phyloP scores from a whole-genome alignment of 2,329 filamentous ascomycete species.

The Aplosporella prunicola region DNA sequence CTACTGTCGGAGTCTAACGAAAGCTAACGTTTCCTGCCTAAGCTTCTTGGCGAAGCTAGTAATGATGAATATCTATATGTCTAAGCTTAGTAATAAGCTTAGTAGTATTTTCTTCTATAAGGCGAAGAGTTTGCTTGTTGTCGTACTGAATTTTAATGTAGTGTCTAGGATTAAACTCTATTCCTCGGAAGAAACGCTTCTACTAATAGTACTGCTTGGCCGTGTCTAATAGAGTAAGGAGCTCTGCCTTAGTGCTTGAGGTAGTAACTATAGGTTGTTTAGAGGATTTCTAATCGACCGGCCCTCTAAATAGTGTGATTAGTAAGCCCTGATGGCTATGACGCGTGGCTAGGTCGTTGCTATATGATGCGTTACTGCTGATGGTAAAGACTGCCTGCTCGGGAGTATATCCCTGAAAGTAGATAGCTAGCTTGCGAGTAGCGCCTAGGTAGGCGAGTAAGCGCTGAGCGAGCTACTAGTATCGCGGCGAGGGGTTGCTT shows the following conservation, averaged over 20 bases:
- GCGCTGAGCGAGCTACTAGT: conserved; percentile 14
- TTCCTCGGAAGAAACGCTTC: conserved; percentile 12
- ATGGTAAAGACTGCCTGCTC: conserved; percentile 9
- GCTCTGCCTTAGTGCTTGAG: conserved; percentile 17
- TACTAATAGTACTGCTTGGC: conserved; percentile 11
- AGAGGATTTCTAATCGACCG: conserved; percentile 15
- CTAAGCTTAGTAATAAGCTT: too few relatives aligned
- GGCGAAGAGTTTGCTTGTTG: too few relatives aligned
- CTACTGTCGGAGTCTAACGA: too few relatives aligned
- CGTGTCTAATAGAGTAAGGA: conserved; percentile 11
- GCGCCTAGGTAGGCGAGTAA: conserved; percentile 10
- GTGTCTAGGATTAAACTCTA: conserved; percentile 10
- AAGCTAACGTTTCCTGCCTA: too few relatives aligned
- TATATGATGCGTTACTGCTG: conserved; percentile 14
- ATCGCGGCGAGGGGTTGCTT: conserved; percentile 12
- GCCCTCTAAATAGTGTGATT: conserved; percentile 16
- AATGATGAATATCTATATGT: too few relatives aligned
- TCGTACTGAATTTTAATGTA: not conserved
- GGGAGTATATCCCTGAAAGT: conserved; percentile 9
- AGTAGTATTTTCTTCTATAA: too few relatives aligned
- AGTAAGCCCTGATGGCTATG: conserved; percentile 17
- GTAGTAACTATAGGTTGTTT: conserved; percentile 15
- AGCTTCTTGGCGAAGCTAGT: too few relatives aligned
- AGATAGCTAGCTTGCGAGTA: conserved; percentile 8
- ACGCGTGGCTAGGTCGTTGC: conserved; percentile 13